Base-by-base conservation (phyloP, 1,284 basidiomycete species). In the Sporisorium graminicola region DNA sequence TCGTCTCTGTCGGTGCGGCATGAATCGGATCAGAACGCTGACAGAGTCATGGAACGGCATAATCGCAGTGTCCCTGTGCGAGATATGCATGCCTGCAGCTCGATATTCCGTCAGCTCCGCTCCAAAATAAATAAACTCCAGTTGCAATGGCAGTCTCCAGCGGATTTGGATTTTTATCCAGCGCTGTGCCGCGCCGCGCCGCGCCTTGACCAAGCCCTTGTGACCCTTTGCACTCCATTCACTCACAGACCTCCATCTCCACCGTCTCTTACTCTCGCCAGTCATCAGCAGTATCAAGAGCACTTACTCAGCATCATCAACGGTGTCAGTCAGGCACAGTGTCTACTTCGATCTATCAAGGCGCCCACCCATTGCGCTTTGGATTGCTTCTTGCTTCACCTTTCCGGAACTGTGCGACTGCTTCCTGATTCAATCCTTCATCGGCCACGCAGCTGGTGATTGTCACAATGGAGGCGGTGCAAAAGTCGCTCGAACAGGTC, bases 401-500 rank as follows among this genome's bases (percentile, higher is more conserved):
- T 49, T 22, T 9, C 20, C 49, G 49, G 14, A 26, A 16, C 44
- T 14, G 13, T 27, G 26, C 44, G 24, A 27, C 26, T 24, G 10
- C 44, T 5, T 27, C 44, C 5, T 26, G 12, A 13, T 27, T 46
- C 27, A 27, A 50, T 31, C 29, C n/a, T 50, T 3, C 49, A 43
- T 43, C n/a, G n/a, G n/a, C n/a, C 40, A 3, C 40, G 20, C n/a
- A n/a, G n/a, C 14, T 20, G 6, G n/a, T 8, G 18, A 20, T 14
- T n/a, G 8, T 3, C 40, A 58, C 54, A 8, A 83, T 83, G 82
- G 82, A 83, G n/a, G 72, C 69, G n/a, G 58, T 83, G 14, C 79
- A 80, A 52, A 81, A 81, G 61, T 71, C 77, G 46, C 71, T 83
- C 49, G 79, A 79, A 27, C 70, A 70, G 40, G 55, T 81, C 29